phyloP scores from a whole-genome alignment of 2,329 filamentous ascomycete species.

The Fusarium albidum region DNA sequence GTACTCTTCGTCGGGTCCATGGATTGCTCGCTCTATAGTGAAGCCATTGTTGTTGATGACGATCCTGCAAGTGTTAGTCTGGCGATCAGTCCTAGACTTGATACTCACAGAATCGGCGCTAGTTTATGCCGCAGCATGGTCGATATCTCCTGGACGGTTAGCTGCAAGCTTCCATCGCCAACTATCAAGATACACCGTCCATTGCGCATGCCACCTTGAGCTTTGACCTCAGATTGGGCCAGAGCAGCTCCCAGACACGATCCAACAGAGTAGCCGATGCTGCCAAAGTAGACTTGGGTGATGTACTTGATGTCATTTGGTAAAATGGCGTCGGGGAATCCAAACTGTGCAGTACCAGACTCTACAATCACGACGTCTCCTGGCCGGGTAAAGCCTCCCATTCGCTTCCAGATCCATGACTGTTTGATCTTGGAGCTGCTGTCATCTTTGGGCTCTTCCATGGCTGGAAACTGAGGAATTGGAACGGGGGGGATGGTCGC shows the following conservation, averaged over 20 bases:
- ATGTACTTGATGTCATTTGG: constrained; percentile 9
- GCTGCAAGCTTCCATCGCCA: constrained; percentile 17
- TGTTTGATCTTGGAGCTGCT: constrained; percentile 4
- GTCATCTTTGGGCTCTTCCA: background rate
- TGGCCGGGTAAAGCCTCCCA: constrained; percentile 2
- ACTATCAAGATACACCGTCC: constrained; percentile 14
- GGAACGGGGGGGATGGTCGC: background rate
- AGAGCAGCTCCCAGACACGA: constrained; percentile 10
- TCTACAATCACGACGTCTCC: constrained; percentile 17
- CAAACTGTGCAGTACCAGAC: constrained; percentile 20
- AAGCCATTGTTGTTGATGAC: constrained; percentile 22
- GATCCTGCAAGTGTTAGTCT: no score
- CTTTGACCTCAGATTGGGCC: background rate
- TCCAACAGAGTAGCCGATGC: constrained; percentile 19
- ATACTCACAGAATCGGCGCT: no score
- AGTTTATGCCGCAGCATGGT: constrained; percentile 7
- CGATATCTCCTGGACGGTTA: constrained; percentile 18
- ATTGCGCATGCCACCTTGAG: no score
- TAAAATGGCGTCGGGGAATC: constrained; percentile 14
- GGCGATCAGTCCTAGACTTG: constrained; percentile 4
- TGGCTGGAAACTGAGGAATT: background rate
- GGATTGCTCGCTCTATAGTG: constrained; percentile 17
- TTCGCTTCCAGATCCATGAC: constrained; percentile 21
- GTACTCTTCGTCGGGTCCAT: constrained; percentile 11
- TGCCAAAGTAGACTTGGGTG: constrained; percentile 21